Percentiles rank a stretch among this genome's conserved stretches.
Conservation (phyloP, 2,329 filamentous ascomycete genomes). For the Xylaria sp. region DNA sequence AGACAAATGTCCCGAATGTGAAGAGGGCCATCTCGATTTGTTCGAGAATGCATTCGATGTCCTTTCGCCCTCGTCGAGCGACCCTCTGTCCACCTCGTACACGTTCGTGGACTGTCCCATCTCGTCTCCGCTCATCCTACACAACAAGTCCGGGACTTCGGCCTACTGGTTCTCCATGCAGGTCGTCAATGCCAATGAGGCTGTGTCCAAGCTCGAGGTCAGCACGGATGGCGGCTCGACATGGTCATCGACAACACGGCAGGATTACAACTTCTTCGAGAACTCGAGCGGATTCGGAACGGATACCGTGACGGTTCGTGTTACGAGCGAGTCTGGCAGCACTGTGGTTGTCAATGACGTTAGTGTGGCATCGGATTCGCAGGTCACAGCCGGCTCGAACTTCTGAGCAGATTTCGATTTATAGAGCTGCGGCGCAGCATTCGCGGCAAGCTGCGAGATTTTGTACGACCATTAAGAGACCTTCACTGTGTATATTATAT, state of each 20-base stretch:
- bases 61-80: slow-evolving; percentile 52
- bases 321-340: slow-evolving; percentile 65
- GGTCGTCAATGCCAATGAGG: slow-evolving; percentile 70
- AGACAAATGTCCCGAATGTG: slow-evolving; percentile 59
- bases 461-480: background rate
- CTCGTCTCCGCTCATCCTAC: slow-evolving; percentile 55
- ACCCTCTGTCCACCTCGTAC: slow-evolving; percentile 56
- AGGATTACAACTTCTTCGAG: slow-evolving; percentile 72
- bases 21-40: slow-evolving; percentile 56
- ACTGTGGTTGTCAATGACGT: slow-evolving; percentile 64
- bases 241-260: slow-evolving; percentile 66
- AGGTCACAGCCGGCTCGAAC: slow-evolving; percentile 41
- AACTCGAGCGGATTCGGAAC: slow-evolving; percentile 66
- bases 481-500: slow-evolving; percentile 32
- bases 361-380: slow-evolving; percentile 50
- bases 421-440: background rate
- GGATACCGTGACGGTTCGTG: slow-evolving; percentile 63
- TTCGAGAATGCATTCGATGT: slow-evolving; percentile 57
- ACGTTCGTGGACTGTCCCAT: slow-evolving; percentile 56
- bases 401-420: slow-evolving; percentile 29
- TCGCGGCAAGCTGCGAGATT: slow-evolving; percentile 3
- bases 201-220: slow-evolving; percentile 67
- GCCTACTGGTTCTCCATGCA: slow-evolving; percentile 66
- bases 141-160: slow-evolving; percentile 59
- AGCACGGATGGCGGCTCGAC: slow-evolving; percentile 68